A percentile compares a stretch with the other conserved stretches of the same genome.
phyloP scores from a whole-genome alignment of 768 basidiomycete genomes.

The Lactarius akahatsu region DNA sequence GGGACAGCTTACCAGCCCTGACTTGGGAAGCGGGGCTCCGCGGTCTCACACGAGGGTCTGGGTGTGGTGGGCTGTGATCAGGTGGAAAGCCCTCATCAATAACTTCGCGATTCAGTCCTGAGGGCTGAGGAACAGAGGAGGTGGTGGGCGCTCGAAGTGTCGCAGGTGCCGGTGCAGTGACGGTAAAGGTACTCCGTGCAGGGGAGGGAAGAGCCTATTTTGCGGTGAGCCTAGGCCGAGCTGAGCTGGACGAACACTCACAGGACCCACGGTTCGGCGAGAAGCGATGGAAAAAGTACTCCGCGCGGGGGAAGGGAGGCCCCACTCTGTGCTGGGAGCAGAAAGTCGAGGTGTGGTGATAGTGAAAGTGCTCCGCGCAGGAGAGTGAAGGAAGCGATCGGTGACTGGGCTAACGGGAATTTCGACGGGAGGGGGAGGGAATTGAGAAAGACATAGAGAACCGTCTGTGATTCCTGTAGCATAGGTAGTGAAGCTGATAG shows the following conservation, averaged over 20 bases:
- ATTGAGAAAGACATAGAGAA: slow-evolving; percentile 46
- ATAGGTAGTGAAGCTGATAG: slow-evolving; percentile 45
- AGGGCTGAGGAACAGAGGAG: background rate
- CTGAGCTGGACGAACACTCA: background rate
- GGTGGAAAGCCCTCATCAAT: background rate
- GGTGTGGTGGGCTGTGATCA: background rate
- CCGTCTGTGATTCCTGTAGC: slow-evolving; percentile 36
- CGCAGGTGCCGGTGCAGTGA: slow-evolving; percentile 2
- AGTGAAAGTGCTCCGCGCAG: slow-evolving; percentile 23
- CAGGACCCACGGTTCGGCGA: slow-evolving; percentile 32
- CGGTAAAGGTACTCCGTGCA: slow-evolving; percentile 11
- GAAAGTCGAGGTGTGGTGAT: slow-evolving; percentile 24
- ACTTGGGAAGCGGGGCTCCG: background rate
- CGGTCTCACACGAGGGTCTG: slow-evolving; percentile 4
- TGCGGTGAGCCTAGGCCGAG: background rate
- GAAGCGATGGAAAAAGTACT: slow-evolving; percentile 13
- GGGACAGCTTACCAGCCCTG: slow-evolving; percentile 31
- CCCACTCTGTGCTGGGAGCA: slow-evolving; percentile 35
- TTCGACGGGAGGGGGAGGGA: slow-evolving; percentile 51
- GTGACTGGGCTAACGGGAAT: slow-evolving; percentile 36
- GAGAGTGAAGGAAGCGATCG: slow-evolving; percentile 32
- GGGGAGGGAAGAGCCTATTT: slow-evolving; percentile 14
- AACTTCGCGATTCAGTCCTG: background rate
- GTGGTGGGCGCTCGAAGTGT: background rate
- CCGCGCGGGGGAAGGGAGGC: slow-evolving; percentile 28